These are phyloP conservation scores for Nannochloropsis salina DNA, from an alignment of 108 stramenopile species.

Conservation along the genomic window DNA sequence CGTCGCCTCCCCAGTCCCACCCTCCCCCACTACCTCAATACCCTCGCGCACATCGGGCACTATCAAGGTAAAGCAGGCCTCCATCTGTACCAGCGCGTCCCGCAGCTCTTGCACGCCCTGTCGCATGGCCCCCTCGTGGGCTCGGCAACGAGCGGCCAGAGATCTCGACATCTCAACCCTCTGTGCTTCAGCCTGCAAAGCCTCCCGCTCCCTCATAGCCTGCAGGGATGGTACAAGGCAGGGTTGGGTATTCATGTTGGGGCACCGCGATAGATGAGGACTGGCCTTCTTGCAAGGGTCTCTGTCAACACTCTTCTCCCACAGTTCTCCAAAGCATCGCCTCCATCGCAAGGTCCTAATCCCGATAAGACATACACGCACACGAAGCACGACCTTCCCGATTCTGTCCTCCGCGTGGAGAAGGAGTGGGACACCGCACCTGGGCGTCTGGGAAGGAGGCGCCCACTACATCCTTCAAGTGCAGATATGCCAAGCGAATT, in stretches of 20 bases:
- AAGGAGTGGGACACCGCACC: background rate
- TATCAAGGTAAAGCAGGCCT: conserved; percentile 4
- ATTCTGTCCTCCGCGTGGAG: too few relatives aligned
- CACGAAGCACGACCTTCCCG: too few relatives aligned
- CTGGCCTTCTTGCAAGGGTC: too few relatives aligned
- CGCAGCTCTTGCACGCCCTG: conserved; percentile 14
- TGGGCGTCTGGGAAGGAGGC: background rate
- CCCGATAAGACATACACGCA: too few relatives aligned
- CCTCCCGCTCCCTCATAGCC: conserved; percentile 2
- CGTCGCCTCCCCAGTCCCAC: too few relatives aligned
- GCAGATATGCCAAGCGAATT: background rate
- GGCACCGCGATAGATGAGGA: too few relatives aligned
- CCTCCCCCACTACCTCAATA: background rate
- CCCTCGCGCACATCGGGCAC: background rate
- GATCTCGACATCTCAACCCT: background rate
- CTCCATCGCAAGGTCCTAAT: too few relatives aligned
- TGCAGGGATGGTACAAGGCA: background rate
- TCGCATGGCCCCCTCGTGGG: background rate
- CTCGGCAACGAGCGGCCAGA: conserved; percentile 1
- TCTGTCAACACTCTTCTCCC: too few relatives aligned
- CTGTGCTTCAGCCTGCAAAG: background rate
- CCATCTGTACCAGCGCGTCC: background rate
- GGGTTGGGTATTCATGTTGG: too few relatives aligned
- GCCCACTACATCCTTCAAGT: background rate
- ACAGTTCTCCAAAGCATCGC: too few relatives aligned